Evolutionary conservation across 345 rosid species (phyloP).

Genomic region (Heritiera fomes): DNA sequence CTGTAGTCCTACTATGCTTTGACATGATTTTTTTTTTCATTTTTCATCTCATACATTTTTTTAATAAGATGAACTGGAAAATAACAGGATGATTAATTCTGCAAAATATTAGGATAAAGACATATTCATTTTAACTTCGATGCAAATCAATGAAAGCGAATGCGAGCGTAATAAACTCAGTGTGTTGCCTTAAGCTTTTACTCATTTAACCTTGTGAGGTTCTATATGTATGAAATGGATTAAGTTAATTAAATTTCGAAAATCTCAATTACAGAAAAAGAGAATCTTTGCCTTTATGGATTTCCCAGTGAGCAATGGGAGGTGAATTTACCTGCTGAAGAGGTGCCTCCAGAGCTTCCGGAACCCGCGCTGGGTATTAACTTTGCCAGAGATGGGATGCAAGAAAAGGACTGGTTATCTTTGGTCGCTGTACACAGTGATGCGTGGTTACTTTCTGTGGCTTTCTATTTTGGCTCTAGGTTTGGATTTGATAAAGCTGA

Average conservation of each 20-base stretch:
- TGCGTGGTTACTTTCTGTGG: conserved; percentile 87
- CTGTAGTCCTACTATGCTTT: too few species aligned
- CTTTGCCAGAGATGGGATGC: conserved; percentile 96
- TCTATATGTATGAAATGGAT: background rate
- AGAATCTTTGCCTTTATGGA: conserved; percentile 86
- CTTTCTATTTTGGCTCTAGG: conserved; percentile 89
- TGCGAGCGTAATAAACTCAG: background rate
- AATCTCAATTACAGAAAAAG: conserved; percentile 57
- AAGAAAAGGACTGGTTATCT: conserved; percentile 84
- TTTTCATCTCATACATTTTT: background rate
- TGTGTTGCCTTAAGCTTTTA: background rate
- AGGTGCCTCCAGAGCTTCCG: conserved; percentile 94
- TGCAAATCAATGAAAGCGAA: background rate
- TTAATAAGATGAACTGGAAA: background rate
- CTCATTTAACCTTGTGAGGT: background rate
- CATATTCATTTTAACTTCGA: background rate
- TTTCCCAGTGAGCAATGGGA: conserved; percentile 87
- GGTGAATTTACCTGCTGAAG: conserved; percentile 92
- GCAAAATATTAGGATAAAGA: background rate
- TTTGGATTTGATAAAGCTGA: conserved; percentile 88
- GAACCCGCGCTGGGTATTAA: conserved; percentile 95
- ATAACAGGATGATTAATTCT: background rate
- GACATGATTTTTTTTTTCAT: background rate
- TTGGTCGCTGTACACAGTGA: conserved; percentile 82
- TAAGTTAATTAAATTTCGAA: background rate